phyloP scores from a whole-genome alignment of 495 filamentous ascomycete genomes.

The Platismatia glauca region DNA sequence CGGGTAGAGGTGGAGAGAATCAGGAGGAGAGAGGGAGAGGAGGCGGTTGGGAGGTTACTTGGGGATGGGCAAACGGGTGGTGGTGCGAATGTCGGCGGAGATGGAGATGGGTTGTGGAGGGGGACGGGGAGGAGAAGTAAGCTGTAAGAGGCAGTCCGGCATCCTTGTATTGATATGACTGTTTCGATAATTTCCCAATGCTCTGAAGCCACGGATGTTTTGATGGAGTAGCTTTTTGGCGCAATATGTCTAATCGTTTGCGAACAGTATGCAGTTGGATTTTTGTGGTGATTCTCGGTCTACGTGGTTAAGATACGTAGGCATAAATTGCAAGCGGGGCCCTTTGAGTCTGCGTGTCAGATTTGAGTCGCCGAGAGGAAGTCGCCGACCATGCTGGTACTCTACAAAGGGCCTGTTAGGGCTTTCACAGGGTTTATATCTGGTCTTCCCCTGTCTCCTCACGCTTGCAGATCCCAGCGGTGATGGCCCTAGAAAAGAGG shows the following conservation, averaged over 20 bases:
- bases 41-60: slow-evolving; percentile 12
- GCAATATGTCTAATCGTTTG: neutral
- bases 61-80: slow-evolving; percentile 5
- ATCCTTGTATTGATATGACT: neutral
- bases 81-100: neutral
- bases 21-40: slow-evolving; percentile 36
- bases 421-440: neutral
- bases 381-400: neutral
- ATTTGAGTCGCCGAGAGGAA: neutral
- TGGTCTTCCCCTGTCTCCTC: neutral
- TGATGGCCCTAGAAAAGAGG: neutral
- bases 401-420: neutral
- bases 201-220: neutral
- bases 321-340: neutral
- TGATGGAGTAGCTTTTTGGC: neutral
- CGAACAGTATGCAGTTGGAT: neutral
- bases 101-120: neutral
- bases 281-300: neutral
- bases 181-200: neutral
- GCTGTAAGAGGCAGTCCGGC: neutral
- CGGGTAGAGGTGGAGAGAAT: slow-evolving; percentile 44
- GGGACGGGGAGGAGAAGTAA: neutral
- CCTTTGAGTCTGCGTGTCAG: neutral
- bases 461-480: neutral
- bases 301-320: neutral